phyloP scores from a whole-genome alignment of 2,329 filamentous ascomycete species.

The Fusarium longipes region DNA sequence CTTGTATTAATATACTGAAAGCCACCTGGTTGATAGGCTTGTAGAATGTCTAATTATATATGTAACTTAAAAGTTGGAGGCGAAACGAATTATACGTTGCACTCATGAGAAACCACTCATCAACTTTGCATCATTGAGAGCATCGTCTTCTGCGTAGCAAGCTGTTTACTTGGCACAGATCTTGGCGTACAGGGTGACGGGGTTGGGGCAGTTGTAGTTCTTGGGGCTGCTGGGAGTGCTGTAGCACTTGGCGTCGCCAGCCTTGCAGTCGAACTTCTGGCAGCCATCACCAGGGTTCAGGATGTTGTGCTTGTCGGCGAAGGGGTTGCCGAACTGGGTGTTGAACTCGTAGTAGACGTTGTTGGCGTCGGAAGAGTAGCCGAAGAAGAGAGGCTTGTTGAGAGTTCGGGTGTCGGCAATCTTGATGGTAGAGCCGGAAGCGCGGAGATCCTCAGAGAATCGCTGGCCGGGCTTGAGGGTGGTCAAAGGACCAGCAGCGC shows the following conservation, averaged over 20 bases:
- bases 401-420: conserved; percentile 54
- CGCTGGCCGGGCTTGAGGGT: conserved; percentile 49
- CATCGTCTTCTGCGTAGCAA: not conserved
- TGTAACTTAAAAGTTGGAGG: conserved; percentile 5
- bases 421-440: conserved; percentile 56
- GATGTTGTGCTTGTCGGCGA: conserved; percentile 51
- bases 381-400: conserved; percentile 55
- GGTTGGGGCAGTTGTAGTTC: conserved; percentile 56
- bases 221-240: conserved; percentile 53
- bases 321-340: conserved; percentile 56
- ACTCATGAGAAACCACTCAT: not conserved
- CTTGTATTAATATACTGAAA: not conserved
- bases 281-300: conserved; percentile 54
- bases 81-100: not conserved
- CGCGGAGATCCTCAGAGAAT: conserved; percentile 52
- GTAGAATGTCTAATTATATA: conserved; percentile 4
- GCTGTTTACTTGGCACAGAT: conserved; percentile 45
- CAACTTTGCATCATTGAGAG: not conserved
- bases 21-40: not conserved
- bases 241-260: conserved; percentile 55
- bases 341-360: conserved; percentile 57
- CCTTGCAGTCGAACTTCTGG: conserved; percentile 54
- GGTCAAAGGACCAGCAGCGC: conserved; percentile 49
- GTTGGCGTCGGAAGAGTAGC: conserved; percentile 55
- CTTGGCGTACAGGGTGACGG: conserved; percentile 51